Evolutionary conservation across 805 yeast genomes (phyloP).

Genomic region (Saccharomycopsis sp.): DNA sequence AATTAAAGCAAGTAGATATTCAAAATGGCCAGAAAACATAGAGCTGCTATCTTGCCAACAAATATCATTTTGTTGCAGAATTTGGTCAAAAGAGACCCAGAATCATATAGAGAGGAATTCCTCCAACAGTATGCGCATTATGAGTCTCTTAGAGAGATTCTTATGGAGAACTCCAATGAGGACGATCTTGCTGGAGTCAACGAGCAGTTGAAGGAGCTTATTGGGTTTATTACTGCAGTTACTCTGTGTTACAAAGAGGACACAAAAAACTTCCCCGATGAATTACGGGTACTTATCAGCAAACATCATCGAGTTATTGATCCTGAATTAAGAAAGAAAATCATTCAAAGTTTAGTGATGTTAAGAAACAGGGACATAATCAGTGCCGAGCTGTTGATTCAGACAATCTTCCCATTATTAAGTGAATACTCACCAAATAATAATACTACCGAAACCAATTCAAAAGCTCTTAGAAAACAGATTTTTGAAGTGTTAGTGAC

Average conservation of each 20-base stretch:
- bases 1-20: no score
- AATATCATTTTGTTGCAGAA: slow-evolving; percentile 89
- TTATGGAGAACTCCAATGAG: slow-evolving; percentile 60
- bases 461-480: slow-evolving; percentile 76
- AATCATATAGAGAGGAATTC: slow-evolving; percentile 90
- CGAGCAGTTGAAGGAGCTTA: slow-evolving; percentile 63
- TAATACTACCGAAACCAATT: slow-evolving; percentile 50
- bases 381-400: slow-evolving; percentile 72
- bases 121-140: slow-evolving; percentile 89
- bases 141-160: slow-evolving; percentile 83
- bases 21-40: slow-evolving; percentile 74
- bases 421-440: slow-evolving; percentile 53
- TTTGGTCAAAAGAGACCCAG: slow-evolving; percentile 89
- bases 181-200: slow-evolving; percentile 31
- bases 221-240: slow-evolving; percentile 89
- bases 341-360: slow-evolving; percentile 84
- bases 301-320: slow-evolving; percentile 76
- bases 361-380: slow-evolving; percentile 79
- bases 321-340: slow-evolving; percentile 85
- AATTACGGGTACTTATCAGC: slow-evolving; percentile 58
- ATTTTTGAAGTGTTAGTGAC: slow-evolving; percentile 75
- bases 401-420: slow-evolving; percentile 81
- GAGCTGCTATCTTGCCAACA: slow-evolving; percentile 90
- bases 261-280: slow-evolving; percentile 78
- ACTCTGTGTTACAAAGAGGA: slow-evolving; percentile 86